Evolutionary conservation across 495 filamentous ascomycete genomes (phyloP).

Genomic region (Acidomyces sp.): DNA sequence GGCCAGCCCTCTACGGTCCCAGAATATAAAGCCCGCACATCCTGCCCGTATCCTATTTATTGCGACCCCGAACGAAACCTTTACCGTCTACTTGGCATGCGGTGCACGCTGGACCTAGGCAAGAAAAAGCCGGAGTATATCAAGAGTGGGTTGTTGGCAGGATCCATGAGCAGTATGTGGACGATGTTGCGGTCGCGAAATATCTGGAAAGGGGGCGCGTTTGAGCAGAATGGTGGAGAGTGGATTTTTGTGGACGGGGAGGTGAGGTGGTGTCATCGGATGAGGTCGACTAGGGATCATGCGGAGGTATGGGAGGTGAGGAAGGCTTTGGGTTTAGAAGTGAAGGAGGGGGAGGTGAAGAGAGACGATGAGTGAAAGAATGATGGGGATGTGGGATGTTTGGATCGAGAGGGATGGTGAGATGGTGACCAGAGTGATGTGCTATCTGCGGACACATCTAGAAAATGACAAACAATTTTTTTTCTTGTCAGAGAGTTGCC

Average conservation of each 20-base stretch:
- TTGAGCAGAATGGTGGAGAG: conserved; percentile 66
- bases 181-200: conserved; percentile 45
- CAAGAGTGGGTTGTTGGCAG: conserved; percentile 23
- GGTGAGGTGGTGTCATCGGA: conserved; percentile 67
- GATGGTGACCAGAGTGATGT: no score
- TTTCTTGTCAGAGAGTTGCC: no score
- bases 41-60: conserved; percentile 64
- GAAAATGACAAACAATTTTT: no score
- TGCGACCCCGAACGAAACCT: conserved; percentile 57
- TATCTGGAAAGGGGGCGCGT: conserved; percentile 50
- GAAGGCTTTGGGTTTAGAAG: conserved; percentile 50
- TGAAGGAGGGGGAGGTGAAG: no score
- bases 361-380: no score
- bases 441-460: no score
- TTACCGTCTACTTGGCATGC: conserved; percentile 61
- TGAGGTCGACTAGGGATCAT: conserved; percentile 70
- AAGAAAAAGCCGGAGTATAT: conserved; percentile 52
- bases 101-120: conserved; percentile 44
- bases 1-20: conserved; percentile 13
- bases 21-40: conserved; percentile 13
- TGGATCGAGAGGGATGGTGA: no score
- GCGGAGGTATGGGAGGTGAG: conserved; percentile 51
- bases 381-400: no score
- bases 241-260: conserved; percentile 61
- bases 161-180: conserved; percentile 31